Conservation (phyloP, 352 stramenopile species). For the Elongisporangium prolatum region DNA sequence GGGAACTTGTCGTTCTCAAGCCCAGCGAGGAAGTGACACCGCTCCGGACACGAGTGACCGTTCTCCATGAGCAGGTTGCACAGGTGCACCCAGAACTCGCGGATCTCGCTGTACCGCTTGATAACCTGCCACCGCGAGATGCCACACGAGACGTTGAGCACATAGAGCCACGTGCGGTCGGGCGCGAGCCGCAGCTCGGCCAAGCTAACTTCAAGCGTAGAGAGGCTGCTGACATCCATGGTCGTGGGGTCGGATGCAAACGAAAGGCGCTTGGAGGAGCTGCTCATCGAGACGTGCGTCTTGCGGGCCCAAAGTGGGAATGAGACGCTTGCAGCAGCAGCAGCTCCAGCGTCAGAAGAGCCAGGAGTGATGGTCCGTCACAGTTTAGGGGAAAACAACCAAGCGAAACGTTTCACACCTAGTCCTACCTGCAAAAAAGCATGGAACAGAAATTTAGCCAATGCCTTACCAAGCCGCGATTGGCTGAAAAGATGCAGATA, state of each 20-base stretch:
- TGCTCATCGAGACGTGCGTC: neutral
- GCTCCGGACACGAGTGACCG: constrained; percentile 37
- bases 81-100: constrained; percentile 57
- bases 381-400: neutral
- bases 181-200: constrained; percentile 47
- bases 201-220: constrained; percentile 44
- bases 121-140: constrained; percentile 38
- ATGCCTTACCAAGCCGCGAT: neutral
- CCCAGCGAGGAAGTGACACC: constrained; percentile 61
- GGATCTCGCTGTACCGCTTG: constrained; percentile 73
- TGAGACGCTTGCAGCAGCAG: neutral
- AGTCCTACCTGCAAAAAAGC: neutral
- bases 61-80: constrained; percentile 26
- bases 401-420: neutral
- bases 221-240: constrained; percentile 24
- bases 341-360: neutral
- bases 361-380: neutral
- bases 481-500: neutral
- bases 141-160: constrained; percentile 52
- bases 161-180: constrained; percentile 64
- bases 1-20: constrained; percentile 72
- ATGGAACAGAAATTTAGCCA: neutral
- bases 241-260: constrained; percentile 13
- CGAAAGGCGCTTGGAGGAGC: constrained; percentile 16
- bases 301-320: neutral